Conservation (phyloP, 441 rosid genomes). For the Eruca vesicaria region DNA sequence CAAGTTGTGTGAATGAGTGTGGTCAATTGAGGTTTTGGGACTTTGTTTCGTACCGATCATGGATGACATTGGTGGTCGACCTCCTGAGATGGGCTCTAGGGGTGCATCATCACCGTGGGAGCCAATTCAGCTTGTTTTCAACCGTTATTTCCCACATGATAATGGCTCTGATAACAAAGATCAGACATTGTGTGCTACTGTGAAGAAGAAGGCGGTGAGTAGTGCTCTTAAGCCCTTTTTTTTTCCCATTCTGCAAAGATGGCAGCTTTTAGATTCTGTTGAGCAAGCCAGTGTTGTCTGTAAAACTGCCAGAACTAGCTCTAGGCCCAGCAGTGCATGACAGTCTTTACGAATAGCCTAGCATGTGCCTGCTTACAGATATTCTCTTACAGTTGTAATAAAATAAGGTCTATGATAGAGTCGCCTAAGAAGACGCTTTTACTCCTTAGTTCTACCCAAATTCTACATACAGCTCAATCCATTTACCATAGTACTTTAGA, state of each 20-base stretch:
- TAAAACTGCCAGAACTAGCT: constrained; percentile 14
- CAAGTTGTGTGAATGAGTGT: constrained; percentile 30
- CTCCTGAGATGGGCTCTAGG: constrained; percentile 37
- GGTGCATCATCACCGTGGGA: constrained; percentile 54
- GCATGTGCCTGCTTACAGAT: not conserved
- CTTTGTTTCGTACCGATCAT: constrained; percentile 39
- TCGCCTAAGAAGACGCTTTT: not conserved
- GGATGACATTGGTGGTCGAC: constrained; percentile 74
- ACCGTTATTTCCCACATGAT: constrained; percentile 38
- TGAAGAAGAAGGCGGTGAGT: constrained; percentile 78
- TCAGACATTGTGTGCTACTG: constrained; percentile 46
- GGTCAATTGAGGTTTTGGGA: constrained; percentile 36
- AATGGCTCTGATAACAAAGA: constrained; percentile 39
- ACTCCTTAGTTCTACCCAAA: not conserved
- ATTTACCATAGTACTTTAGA: not conserved
- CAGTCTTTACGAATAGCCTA: not conserved
- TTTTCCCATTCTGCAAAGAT: not conserved
- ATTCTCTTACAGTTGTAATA: too few relatives aligned
- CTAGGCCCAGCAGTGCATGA: not conserved
- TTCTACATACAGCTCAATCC: constrained; percentile 4
- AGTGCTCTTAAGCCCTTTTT: not conserved
- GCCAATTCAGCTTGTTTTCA: constrained; percentile 77
- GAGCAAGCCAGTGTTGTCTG: not conserved
- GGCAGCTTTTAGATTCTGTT: not conserved
- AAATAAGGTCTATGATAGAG: too few relatives aligned